phyloP scores from a whole-genome alignment of 257 asterid genomes.

The Craterostigma plantagineum region DNA sequence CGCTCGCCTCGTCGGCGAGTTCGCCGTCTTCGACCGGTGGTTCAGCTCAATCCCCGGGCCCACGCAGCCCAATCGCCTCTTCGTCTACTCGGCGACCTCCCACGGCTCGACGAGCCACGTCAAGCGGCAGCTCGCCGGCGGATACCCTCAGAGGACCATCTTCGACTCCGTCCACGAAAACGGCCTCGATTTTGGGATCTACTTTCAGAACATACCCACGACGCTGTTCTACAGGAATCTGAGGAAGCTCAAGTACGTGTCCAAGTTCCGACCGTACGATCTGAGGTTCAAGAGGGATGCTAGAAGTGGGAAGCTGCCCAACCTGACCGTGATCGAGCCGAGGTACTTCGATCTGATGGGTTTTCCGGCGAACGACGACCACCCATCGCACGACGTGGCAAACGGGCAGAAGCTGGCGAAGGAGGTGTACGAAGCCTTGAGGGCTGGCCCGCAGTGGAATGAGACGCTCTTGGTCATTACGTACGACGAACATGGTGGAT shows the following conservation, averaged over 20 bases:
- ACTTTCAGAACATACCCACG: constrained; percentile 46
- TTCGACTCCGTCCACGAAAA: constrained; percentile 49
- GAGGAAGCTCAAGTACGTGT: constrained; percentile 57
- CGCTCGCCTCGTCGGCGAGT: constrained; percentile 30
- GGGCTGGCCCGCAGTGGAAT: constrained; percentile 66
- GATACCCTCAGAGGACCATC: constrained; percentile 56
- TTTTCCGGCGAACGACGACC: constrained; percentile 58
- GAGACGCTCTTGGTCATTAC: constrained; percentile 46
- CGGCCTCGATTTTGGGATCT: constrained; percentile 42
- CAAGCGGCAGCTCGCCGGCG: constrained; percentile 30
- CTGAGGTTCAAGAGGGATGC: constrained; percentile 59
- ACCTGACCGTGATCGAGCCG: constrained; percentile 57
- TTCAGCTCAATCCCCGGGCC: constrained; percentile 73
- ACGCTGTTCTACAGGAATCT: constrained; percentile 48
- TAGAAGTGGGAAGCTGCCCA: constrained; percentile 43
- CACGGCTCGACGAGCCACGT: constrained; percentile 66
- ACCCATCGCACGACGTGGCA: constrained; percentile 76
- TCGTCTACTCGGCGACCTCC: constrained; percentile 68
- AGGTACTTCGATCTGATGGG: constrained; percentile 55
- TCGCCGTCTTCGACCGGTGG: constrained; percentile 59
- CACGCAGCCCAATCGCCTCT: constrained; percentile 68
- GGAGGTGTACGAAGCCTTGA: constrained; percentile 63
- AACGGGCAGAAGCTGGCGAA: constrained; percentile 61
- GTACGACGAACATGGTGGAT: constrained; percentile 81
- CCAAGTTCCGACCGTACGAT: constrained; percentile 36